These are phyloP conservation scores for Malassezia dermatis DNA, from an alignment of 1,284 basidiomycete genomes.

Conservation along the genomic window DNA sequence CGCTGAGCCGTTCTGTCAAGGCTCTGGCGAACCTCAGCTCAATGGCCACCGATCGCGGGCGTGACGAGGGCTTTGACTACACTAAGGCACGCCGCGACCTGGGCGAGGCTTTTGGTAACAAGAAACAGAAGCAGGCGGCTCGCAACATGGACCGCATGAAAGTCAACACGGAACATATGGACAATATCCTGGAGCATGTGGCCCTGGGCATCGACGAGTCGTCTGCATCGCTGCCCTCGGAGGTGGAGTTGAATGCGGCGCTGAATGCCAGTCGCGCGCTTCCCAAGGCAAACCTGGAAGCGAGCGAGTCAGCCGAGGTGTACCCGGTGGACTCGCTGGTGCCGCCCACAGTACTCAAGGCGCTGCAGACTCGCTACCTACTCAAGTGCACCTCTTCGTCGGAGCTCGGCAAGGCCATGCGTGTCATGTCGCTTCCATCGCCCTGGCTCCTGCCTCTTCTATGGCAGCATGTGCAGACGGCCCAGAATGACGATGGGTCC, in stretches of 20 bases:
- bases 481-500: conserved; percentile 4
- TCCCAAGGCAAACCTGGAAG: conserved; percentile 34
- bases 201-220: conserved; percentile 32
- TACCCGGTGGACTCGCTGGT: conserved; percentile 36
- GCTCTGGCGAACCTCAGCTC: conserved; percentile 27
- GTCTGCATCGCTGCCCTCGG: conserved; percentile 23
- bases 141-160: conserved; percentile 45
- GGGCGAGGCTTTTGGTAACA: conserved; percentile 44
- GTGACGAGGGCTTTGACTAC: conserved; percentile 27
- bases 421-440: conserved; percentile 9
- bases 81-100: conserved; percentile 32
- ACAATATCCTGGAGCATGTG: conserved; percentile 33
- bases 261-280: conserved; percentile 32
- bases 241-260: conserved; percentile 25
- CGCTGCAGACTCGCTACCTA: conserved; percentile 14
- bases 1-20: conserved; percentile 33
- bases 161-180: conserved; percentile 44
- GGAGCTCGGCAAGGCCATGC: conserved; percentile 16
- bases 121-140: conserved; percentile 40
- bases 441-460: conserved; percentile 21
- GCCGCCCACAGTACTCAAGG: conserved; percentile 22
- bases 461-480: conserved; percentile 18
- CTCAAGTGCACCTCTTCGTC: conserved; percentile 3
- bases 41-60: conserved; percentile 20
- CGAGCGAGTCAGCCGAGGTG: conserved; percentile 33